Base-by-base conservation (phyloP, 129 eudicot species). In the Artemisia argyi region DNA sequence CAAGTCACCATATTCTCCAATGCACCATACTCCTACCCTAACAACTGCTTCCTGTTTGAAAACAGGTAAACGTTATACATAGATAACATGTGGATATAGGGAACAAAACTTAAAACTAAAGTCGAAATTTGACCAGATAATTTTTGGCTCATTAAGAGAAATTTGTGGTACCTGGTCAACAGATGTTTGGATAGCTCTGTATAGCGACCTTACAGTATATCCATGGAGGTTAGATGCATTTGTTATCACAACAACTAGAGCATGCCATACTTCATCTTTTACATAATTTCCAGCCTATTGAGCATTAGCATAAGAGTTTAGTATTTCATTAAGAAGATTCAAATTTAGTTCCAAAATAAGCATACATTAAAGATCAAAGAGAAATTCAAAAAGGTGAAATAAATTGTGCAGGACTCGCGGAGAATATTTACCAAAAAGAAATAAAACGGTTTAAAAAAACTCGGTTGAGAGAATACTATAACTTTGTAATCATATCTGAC, bases 191-290 rank as follows among this genome's bases (percentile, higher is more conserved):
- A 90, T 81, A 60, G 86, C 94, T 78, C 82, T 88, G 79, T 86
- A 95, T 53, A 95, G 85, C 14, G 89, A 80, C 84, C 99, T 75
- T 53, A 91, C 97, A 53, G 96, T 72, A 78, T 95, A 95, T 12
- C 97, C 99, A 78, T 95, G 99, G 69, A 95, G 96, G 77, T 90
- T 73, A 73, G 91, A 62, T 68, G 99, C 88, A 81, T 95, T 95
- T 56, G 87, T 88, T 68, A 95, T 88, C 71, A 91, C 96, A 73
- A 95, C 91, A 58, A 95, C 81, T 66, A 95, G 91, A 60, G 85
- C 96, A 88, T 95, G 99, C 97, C 99, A 95, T 17, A 91, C 99
- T 51, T 95, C 97, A 81, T 91, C 99, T 72, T 95, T 91, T 60
- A 95, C 96, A 85, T 78, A 81, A 75, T 95, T 91, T 73, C 97